Evolutionary conservation across 1,284 basidiomycete species (phyloP).

Genomic region (Malassezia cuniculi): DNA sequence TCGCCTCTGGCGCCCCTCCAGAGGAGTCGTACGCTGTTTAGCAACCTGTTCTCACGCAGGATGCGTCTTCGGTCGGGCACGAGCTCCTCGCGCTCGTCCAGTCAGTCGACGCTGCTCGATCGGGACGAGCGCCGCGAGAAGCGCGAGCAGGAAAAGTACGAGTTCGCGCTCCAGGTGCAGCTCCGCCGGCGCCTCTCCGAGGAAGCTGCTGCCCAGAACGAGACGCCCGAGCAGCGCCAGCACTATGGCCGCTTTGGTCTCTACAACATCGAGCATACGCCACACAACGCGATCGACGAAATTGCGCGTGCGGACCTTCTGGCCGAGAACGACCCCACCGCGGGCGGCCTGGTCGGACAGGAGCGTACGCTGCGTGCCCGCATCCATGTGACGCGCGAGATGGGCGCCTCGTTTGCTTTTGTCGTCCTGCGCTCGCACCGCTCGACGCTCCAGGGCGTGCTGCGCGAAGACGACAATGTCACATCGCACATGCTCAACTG

Average conservation of each 20-base stretch:
- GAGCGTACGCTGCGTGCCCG: slow-evolving; percentile 19
- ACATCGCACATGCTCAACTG: slow-evolving; percentile 37
- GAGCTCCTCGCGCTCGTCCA: too few species aligned
- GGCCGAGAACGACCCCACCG: slow-evolving; percentile 16
- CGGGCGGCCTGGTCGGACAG: slow-evolving; percentile 18
- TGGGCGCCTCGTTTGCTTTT: slow-evolving; percentile 33
- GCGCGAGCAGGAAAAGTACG: slow-evolving; percentile 7
- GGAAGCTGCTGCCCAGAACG: slow-evolving; percentile 18
- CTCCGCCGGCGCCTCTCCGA: slow-evolving; percentile 11
- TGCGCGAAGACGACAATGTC: slow-evolving; percentile 19
- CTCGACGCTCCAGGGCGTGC: slow-evolving; percentile 33
- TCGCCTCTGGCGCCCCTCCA: too few species aligned
- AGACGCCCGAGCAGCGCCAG: slow-evolving; percentile 29
- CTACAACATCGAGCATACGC: slow-evolving; percentile 4
- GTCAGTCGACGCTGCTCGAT: too few species aligned
- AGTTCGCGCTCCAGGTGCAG: slow-evolving; percentile 11
- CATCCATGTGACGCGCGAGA: slow-evolving; percentile 32
- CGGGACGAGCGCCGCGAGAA: slow-evolving; percentile 1
- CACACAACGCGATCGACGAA: slow-evolving; percentile 13
- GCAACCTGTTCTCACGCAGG: too few species aligned
- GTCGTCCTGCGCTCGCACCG: slow-evolving; percentile 35
- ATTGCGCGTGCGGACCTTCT: slow-evolving; percentile 16
- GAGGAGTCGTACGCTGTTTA: too few species aligned
- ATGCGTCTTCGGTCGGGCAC: too few species aligned
- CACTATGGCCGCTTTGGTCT: slow-evolving; percentile 18